Evolutionary conservation across 331 rosid genomes (phyloP).

Genomic region (Prunus yedoensis): DNA sequence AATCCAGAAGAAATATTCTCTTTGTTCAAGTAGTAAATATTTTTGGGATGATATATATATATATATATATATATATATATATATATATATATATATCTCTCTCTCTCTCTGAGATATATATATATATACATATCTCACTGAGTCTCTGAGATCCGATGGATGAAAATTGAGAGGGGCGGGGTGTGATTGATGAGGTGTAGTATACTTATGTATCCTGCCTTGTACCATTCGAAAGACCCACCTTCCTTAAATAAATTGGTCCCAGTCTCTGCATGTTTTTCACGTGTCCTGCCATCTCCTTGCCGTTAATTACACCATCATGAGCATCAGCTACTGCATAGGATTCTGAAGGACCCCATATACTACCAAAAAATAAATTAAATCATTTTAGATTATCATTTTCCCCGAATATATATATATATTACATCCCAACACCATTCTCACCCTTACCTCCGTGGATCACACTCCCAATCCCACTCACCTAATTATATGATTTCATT

Average conservation of each 20-base stretch:
- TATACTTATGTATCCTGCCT: constrained; percentile 3
- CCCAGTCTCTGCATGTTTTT: constrained; percentile 46
- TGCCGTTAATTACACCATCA: constrained; percentile 51
- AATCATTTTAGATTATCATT: background rate
- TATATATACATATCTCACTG: too few species aligned
- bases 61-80: too few species aligned
- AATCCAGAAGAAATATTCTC: background rate
- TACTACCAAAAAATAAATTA: constrained; percentile 15
- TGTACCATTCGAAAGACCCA: constrained; percentile 24
- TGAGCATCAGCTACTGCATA: constrained; percentile 46
- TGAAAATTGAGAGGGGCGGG: too few species aligned
- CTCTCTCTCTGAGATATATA: too few species aligned
- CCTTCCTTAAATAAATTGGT: constrained; percentile 40
- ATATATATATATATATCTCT: too few species aligned
- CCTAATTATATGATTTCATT: background rate
- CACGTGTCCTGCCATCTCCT: constrained; percentile 56
- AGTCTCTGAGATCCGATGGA: background rate
- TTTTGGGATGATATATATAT: too few species aligned
- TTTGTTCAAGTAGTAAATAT: background rate
- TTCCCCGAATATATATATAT: background rate
- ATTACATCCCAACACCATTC: constrained; percentile 4
- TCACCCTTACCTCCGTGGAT: constrained; percentile 19
- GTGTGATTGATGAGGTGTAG: background rate
- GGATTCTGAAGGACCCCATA: constrained; percentile 41
- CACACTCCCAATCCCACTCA: constrained; percentile 12